Evolutionary conservation across 2,329 filamentous ascomycete genomes (phyloP), one percentile per base, ranked within the genome.

Genomic region (Fusarium aywerte): DNA sequence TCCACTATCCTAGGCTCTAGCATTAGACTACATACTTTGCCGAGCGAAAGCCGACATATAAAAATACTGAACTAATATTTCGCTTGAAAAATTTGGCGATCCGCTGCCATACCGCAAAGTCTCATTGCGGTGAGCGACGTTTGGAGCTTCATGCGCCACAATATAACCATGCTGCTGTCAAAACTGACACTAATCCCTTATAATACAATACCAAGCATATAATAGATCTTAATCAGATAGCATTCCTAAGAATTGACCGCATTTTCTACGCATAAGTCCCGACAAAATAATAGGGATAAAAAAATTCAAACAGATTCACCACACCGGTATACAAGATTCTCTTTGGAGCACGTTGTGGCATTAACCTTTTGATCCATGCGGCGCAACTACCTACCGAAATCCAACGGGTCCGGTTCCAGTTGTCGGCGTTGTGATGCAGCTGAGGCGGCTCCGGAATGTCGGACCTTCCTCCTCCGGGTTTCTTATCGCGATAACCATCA

Each of bases 401-500:
- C 21, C 9, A 36, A 40, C 21, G 33, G 18, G 13, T n/a, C 36
- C 48, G 55, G 49, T 36, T 32, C 29, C 16, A 38, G 21, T 51
- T 44, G 39, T 48, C 55, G 47, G 50, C 43, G 25, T 23, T 15
- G n/a, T 6, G 16, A n/a, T 15, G 31, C 13, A 42, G 25, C 32
- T 56, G 47, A 42, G 15, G n/a, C 35, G 15, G n/a, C 35, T 21
- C 61, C 65, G 51, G 48, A 44, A 36, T 43, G 58, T 61, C 38
- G 38, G 55, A 25, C 45, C 54, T 65, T 43, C 27, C 35, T 38
- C 36, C 51, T 57, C 60, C 57, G 47, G n/a, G 27, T 9, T 21
- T 27, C 32, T 45, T 51, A 51, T 58, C 50, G 39, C 32, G 18
- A 58, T 48, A 33, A 48, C 31, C 42, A 52, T 65, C 64, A 51